A percentile compares a stretch with the other conserved stretches of the same genome.
Conservation (phyloP, 1,284 basidiomycete genomes). For the Lignosus rhinocerotis region DNA sequence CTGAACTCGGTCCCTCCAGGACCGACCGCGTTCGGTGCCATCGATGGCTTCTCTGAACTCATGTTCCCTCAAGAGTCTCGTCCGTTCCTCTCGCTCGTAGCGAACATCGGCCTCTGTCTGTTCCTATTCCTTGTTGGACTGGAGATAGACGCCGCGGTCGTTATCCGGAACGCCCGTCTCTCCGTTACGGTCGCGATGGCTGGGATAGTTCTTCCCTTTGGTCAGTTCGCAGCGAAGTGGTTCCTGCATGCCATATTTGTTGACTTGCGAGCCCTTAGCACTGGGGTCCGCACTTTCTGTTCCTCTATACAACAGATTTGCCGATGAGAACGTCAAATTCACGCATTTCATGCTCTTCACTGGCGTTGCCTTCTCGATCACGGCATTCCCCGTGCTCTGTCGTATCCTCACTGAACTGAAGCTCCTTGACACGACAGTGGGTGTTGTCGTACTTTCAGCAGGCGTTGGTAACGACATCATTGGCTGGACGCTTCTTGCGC, state of each 20-base stretch:
- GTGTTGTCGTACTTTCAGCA: slow-evolving; percentile 89
- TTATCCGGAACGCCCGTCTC: slow-evolving; percentile 75
- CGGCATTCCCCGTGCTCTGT: slow-evolving; percentile 93
- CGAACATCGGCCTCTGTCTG: slow-evolving; percentile 92
- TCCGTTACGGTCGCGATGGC: slow-evolving; percentile 51
- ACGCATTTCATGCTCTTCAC: slow-evolving; percentile 94
- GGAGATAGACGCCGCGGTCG: slow-evolving; percentile 82
- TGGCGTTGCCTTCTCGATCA: slow-evolving; percentile 90
- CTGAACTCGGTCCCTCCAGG: slow-evolving; percentile 36
- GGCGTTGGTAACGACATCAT: slow-evolving; percentile 91
- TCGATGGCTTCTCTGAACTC: slow-evolving; percentile 78
- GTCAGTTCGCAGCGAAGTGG: slow-evolving; percentile 3
- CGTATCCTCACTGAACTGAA: slow-evolving; percentile 82
- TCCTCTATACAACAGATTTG: slow-evolving; percentile 81
- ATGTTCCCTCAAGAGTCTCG: slow-evolving; percentile 78
- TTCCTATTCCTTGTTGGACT: slow-evolving; percentile 92
- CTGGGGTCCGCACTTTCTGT: slow-evolving; percentile 83
- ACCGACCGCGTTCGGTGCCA: slow-evolving; percentile 76
- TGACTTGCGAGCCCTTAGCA: slow-evolving; percentile 49
- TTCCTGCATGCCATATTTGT: neutral
- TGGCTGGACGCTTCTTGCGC: slow-evolving; percentile 77
- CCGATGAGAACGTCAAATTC: slow-evolving; percentile 62
- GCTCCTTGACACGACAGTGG: slow-evolving; percentile 90
- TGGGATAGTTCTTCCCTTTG: slow-evolving; percentile 49
- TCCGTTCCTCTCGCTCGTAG: slow-evolving; percentile 83